Base-by-base conservation (phyloP, 345 rosid genomes). In the Citropsis articulata region DNA sequence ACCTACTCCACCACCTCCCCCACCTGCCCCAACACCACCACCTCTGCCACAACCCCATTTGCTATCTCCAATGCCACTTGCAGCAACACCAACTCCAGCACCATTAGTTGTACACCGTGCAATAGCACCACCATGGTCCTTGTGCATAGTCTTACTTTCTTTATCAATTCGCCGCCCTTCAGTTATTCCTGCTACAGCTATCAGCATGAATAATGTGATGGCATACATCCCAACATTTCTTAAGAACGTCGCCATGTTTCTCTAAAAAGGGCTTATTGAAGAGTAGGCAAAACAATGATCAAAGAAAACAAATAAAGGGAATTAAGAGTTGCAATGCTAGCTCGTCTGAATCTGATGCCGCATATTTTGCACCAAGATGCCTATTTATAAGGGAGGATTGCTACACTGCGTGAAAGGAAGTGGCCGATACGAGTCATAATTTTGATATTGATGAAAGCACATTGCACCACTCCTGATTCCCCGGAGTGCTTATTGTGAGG, bases 311-410 rank as follows among this genome's bases (percentile, higher is more conserved):
- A 27, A 5, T 24, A 27, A 16, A 50, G 33, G 16, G 9, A 25
- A 14, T 25, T 19, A 45, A 69, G 35, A 69, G 8, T 24, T 5
- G 72, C 30, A 24, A 42, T 42, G 53, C 57, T 69, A 6, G n/a
- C 72, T 69, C 16, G 57, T 25, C 57, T n/a, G 56, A 69, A 30
- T 69, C n/a, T n/a, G 56, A 69, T 42, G 72, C 56, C 27, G 72
- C 56, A n/a, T 42, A 12, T 12, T 21, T 30, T 33, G 19, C 30
- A 22, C 21, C 16, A 5, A 6, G 18, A 35, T 2, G 12, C 57
- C 12, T 16, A 69, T 69, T 69, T 69, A 69, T 69, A 69, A 9
- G 72, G 21, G 30, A 21, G 57, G 71, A 42, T n/a, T 38, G 14
- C 50, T 13, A 13, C 50, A 45, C 50, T 45, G 50, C 14, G 22